Conservation (phyloP, 2,329 filamentous ascomycete genomes). For the Aspergillus cejpii region DNA sequence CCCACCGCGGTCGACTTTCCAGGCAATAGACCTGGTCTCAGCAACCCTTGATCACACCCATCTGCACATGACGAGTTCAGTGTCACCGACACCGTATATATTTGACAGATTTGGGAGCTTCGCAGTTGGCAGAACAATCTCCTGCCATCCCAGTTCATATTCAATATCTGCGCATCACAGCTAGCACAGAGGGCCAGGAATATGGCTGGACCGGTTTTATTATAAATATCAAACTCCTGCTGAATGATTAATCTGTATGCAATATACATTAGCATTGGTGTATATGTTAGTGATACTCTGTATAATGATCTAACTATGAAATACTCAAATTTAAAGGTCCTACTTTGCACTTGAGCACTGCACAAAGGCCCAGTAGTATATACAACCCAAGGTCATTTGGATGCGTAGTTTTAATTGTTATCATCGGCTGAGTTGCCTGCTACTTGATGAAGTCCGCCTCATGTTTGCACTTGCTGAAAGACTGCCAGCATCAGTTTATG, state of each 20-base stretch:
- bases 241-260: conserved; percentile 1
- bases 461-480: not conserved
- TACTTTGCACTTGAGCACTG: not conserved
- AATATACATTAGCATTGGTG: conserved; percentile 11
- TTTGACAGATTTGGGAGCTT: too few relatives aligned
- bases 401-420: conserved; percentile 1
- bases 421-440: conserved; percentile 9
- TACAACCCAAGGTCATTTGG: too few relatives aligned
- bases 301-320: not conserved
- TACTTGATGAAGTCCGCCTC: not conserved
- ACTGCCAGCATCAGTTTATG: not conserved
- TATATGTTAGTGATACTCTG: not conserved
- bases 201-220: too few relatives aligned
- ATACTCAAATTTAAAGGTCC: not conserved
- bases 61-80: too few relatives aligned
- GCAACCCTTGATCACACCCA: not conserved
- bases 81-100: too few relatives aligned
- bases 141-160: too few relatives aligned
- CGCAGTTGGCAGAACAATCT: too few relatives aligned
- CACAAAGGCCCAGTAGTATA: not conserved
- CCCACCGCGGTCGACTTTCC: too few relatives aligned
- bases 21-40: too few relatives aligned
- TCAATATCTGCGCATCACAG: too few relatives aligned
- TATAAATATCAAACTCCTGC: too few relatives aligned
- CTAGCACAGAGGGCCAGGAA: too few relatives aligned